Base-by-base conservation (phyloP, 345 rosid species). In the Ceriops decandra region DNA sequence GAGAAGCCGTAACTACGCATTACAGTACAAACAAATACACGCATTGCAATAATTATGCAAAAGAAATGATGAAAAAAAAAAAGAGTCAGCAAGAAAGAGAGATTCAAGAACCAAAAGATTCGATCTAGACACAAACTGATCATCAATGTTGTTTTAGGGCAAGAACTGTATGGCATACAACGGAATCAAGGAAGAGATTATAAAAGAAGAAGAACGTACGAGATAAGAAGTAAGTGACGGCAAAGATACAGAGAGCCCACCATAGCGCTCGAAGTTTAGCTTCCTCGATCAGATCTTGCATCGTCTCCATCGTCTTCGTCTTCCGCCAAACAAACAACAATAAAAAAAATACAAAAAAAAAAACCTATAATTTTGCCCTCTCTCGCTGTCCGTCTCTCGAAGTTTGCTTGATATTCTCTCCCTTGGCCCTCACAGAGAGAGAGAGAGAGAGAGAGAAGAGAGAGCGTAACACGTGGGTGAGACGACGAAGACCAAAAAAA, bases 211-310 rank as follows among this genome's bases (percentile, higher is more conserved):
- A 56, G 62, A 33, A 78, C 96, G 81, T 82, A 95, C 99, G 97
- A 24, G 98, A 85, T 63, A 95, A 75, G 80, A 88, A 80, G 84
- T 95, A 95, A 32, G 96, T 86, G 69, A 90, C 81, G 68, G 82
- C 70, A 73, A 90, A 95, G 79, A 92, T 71, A 64, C 87, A 87
- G 17, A 95, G 73, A 15, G 82, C 82, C 99, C 99, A 95, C 89
- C 90, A 89, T 47, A 92, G 88, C 67, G 90, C 83, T 15, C 99
- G 87, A 57, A 84, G 49, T 79, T 92, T 92, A 24, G 91, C 98
- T 69, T 95, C 99, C 69, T 95, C 97, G 70, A 95, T 83, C 79
- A 95, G 98, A 90, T 95, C 99, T 69, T 88, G 85, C 76, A 95
- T 82, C 68, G 86, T 88, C 83, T 86, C 91, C 90, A 88, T 86